Conservation (phyloP, 306 rosid species). For the Urtica urens region DNA sequence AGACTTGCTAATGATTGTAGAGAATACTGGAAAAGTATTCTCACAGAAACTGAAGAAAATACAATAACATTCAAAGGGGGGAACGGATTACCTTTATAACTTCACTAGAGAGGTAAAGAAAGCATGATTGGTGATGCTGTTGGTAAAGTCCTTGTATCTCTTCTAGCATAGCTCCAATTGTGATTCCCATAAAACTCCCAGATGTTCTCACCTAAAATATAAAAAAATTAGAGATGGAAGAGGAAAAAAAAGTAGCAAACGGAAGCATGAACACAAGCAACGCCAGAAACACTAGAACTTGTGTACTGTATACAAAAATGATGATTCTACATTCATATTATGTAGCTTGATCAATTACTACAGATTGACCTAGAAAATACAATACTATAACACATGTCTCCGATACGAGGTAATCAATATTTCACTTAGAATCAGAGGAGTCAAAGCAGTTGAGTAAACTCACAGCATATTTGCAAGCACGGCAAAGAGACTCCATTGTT, state of each 20-base stretch:
- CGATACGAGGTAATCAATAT: not conserved
- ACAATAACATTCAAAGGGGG: too few relatives aligned
- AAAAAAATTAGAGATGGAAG: not conserved
- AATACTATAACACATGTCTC: too few relatives aligned
- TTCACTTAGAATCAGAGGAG: constrained; percentile 7
- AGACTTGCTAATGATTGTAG: too few relatives aligned
- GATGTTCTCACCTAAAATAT: constrained; percentile 93
- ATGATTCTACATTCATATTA: too few relatives aligned
- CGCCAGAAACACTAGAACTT: not conserved
- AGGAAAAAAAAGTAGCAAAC: not conserved
- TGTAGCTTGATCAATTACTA: not conserved
- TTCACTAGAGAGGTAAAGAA: constrained; percentile 96
- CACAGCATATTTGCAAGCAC: constrained; percentile 99
- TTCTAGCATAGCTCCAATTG: constrained; percentile 96
- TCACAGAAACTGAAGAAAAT: too few relatives aligned
- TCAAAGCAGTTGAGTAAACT: constrained; percentile 29
- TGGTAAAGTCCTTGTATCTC: constrained; percentile 86
- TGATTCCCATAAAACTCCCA: constrained; percentile 88
- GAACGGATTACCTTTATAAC: constrained; percentile 69
- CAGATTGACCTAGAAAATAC: not conserved
- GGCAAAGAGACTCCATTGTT: constrained; percentile 99
- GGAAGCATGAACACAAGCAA: not conserved
- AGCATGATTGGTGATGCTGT: constrained; percentile 96
- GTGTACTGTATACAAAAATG: not conserved
- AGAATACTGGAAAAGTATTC: too few relatives aligned